Conservation (phyloP, 1,139 yeast genomes). For the Yamadazyma triangularis region DNA sequence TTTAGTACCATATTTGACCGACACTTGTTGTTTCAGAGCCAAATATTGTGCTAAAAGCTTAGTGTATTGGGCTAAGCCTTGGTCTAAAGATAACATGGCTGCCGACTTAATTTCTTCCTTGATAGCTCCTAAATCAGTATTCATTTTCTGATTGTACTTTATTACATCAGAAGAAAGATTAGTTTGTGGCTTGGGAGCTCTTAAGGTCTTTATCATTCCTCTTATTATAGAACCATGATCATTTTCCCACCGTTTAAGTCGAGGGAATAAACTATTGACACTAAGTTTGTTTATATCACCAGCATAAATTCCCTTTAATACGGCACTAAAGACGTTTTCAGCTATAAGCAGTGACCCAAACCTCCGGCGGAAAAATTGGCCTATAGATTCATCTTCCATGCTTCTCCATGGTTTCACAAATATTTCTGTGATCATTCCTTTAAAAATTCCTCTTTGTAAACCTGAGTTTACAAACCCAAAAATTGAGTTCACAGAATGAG, state of each 20-base stretch:
- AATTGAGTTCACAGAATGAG: slow-evolving; percentile 38
- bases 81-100: slow-evolving; percentile 50
- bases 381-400: slow-evolving; percentile 64
- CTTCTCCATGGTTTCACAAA: slow-evolving; percentile 23
- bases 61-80: slow-evolving; percentile 56
- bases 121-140: slow-evolving; percentile 31
- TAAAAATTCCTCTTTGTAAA: slow-evolving; percentile 23
- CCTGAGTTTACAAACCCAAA: slow-evolving; percentile 42
- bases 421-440: slow-evolving; percentile 40
- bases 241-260: slow-evolving; percentile 53
- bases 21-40: slow-evolving; percentile 33
- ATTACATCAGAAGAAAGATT: slow-evolving; percentile 15
- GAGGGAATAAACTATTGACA: slow-evolving; percentile 52
- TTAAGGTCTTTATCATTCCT: slow-evolving; percentile 17
- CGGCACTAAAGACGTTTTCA: slow-evolving; percentile 70
- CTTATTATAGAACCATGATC: slow-evolving; percentile 56
- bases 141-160: slow-evolving; percentile 27
- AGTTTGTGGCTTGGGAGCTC: slow-evolving; percentile 4
- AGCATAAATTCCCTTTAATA: slow-evolving; percentile 87
- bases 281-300: slow-evolving; percentile 73
- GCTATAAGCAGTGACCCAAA: slow-evolving; percentile 56
- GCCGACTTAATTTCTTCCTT: slow-evolving; percentile 33
- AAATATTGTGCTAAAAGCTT: slow-evolving; percentile 33
- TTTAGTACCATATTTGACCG: slow-evolving; percentile 21
- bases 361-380: slow-evolving; percentile 61